Conservation (phyloP, 495 filamentous ascomycete species). For the Ascodesmis nigricans region DNA sequence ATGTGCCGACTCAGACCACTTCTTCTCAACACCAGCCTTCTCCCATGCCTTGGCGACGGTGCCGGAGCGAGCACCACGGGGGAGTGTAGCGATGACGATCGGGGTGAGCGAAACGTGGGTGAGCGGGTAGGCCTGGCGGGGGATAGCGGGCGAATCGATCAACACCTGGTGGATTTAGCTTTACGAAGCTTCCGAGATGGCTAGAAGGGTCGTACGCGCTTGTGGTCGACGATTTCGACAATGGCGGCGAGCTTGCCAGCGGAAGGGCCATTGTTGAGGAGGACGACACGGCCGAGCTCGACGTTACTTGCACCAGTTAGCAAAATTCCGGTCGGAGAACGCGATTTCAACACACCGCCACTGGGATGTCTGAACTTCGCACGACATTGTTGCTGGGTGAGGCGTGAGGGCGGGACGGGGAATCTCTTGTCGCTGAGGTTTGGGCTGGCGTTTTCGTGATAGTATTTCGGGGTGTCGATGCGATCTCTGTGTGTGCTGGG, state of each 20-base stretch:
- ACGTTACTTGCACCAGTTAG: conserved; percentile 54
- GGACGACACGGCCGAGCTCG: conserved; percentile 88
- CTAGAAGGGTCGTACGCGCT: conserved; percentile 62
- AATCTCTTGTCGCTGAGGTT: too few relatives aligned
- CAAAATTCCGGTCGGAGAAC: not conserved
- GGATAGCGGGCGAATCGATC: conserved; percentile 77
- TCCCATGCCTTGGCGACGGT: conserved; percentile 70
- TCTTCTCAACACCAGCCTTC: conserved; percentile 62
- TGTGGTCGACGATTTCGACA: conserved; percentile 99
- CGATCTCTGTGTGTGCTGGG: conserved; percentile 9
- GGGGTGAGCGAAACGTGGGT: conserved; percentile 67
- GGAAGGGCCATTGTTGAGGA: conserved; percentile 57
- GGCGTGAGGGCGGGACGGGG: too few relatives aligned
- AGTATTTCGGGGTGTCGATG: too few relatives aligned
- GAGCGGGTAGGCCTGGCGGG: conserved; percentile 64
- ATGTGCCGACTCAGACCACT: conserved; percentile 73
- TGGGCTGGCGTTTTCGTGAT: too few relatives aligned
- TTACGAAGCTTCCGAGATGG: not conserved
- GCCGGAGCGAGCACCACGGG: conserved; percentile 64
- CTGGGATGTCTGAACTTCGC: conserved; percentile 18
- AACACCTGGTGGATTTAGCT: conserved; percentile 52
- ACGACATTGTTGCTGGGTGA: conserved; percentile 14
- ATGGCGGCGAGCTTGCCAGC: conserved; percentile 72
- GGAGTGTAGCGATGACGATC: conserved; percentile 69
- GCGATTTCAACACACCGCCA: conserved; percentile 19